Conservation (phyloP, 306 rosid species). For the Dalbergia cochinchinensis region DNA sequence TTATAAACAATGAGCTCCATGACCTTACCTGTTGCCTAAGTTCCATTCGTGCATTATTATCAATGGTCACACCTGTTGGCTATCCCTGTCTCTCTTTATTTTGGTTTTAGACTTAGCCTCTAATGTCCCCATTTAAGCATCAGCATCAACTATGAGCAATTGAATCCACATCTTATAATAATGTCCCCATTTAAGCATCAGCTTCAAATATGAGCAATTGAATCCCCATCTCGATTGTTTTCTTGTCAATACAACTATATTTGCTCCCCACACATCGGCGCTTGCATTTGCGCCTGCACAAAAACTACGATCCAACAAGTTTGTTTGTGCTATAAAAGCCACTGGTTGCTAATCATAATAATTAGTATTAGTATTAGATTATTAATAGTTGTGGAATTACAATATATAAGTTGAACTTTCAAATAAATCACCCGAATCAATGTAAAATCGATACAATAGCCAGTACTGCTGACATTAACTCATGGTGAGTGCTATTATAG, state of each 20-base stretch:
- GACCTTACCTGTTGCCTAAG: slow-evolving; percentile 43
- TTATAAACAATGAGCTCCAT: slow-evolving; percentile 39
- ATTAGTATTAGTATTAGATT: background rate
- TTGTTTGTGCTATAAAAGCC: background rate
- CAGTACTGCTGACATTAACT: slow-evolving; percentile 36
- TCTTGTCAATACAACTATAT: slow-evolving; percentile 24
- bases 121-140: slow-evolving; percentile 41
- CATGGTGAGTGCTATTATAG: slow-evolving; percentile 31
- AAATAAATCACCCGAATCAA: slow-evolving; percentile 34
- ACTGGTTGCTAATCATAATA: background rate
- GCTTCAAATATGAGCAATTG: slow-evolving; percentile 27
- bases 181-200: slow-evolving; percentile 27
- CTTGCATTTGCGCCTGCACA: background rate
- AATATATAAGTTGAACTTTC: slow-evolving; percentile 3
- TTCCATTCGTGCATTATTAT: slow-evolving; percentile 44
- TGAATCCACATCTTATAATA: slow-evolving; percentile 5
- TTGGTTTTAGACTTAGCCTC: slow-evolving; percentile 19
- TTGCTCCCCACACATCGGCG: background rate
- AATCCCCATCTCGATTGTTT: background rate
- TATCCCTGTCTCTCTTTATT: slow-evolving; percentile 23
- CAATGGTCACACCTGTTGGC: slow-evolving; percentile 47
- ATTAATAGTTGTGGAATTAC: slow-evolving; percentile 13
- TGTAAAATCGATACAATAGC: slow-evolving; percentile 33
- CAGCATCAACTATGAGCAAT: slow-evolving; percentile 35
- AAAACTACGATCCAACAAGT: too few species aligned